Conservation (phyloP, 2,329 filamentous ascomycete species). For the Aschersonia sp. region DNA sequence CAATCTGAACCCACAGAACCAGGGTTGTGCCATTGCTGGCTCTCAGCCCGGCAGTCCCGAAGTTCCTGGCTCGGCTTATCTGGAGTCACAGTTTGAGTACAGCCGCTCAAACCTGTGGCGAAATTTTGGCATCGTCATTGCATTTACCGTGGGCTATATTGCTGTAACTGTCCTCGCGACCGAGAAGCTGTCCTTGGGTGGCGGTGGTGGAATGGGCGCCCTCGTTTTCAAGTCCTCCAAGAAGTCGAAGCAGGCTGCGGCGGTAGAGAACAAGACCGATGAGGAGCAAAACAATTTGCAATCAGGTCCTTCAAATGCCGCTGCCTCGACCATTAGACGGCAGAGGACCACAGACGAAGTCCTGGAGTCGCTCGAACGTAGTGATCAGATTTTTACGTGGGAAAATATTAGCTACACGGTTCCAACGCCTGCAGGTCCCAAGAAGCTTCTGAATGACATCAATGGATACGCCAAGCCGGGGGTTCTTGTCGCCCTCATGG, state of each 20-base stretch:
- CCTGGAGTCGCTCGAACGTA: constrained; percentile 33
- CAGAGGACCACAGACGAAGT: constrained; percentile 16
- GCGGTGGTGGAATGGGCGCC: constrained; percentile 47
- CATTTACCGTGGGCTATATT: constrained; percentile 61
- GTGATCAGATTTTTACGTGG: constrained; percentile 55
- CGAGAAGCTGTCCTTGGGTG: constrained; percentile 47
- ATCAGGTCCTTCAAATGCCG: not conserved
- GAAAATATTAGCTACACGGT: constrained; percentile 56
- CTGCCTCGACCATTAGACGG: not conserved
- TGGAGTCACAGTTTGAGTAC: constrained; percentile 35
- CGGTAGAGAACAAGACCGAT: constrained; percentile 4
- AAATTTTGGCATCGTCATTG: constrained; percentile 61
- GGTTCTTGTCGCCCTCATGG: constrained; percentile 4
- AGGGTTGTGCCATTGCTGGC: constrained; percentile 35
- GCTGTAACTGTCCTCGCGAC: constrained; percentile 51
- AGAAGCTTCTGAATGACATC: constrained; percentile 10
- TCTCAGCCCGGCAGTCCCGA: constrained; percentile 25
- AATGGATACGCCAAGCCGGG: constrained; percentile 4
- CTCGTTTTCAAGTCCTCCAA: constrained; percentile 47
- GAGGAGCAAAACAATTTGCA: constrained; percentile 6
- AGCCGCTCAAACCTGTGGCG: constrained; percentile 45
- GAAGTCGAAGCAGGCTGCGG: constrained; percentile 3
- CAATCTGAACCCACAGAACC: constrained; percentile 23
- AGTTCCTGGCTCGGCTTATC: constrained; percentile 41
- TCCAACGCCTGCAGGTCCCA: constrained; percentile 20